These are phyloP conservation scores for Mortierella hygrophila DNA, from an alignment of 192 early-diverging fungal species.

Conservation along the genomic window DNA sequence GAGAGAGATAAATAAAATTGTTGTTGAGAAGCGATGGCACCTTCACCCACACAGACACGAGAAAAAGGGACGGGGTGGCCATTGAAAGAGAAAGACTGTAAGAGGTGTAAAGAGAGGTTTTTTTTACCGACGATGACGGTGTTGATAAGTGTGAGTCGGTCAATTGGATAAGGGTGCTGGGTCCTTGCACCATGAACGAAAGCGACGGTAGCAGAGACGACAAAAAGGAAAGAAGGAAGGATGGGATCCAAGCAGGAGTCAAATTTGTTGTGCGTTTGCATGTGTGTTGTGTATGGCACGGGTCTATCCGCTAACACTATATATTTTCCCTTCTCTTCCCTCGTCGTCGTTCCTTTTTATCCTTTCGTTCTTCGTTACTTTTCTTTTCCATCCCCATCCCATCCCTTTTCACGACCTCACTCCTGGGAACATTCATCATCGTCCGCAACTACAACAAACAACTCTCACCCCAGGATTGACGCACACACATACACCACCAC, in stretches of 20 bases:
- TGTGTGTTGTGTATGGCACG: neutral
- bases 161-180: neutral
- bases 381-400: neutral
- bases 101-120: neutral
- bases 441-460: neutral
- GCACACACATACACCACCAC: neutral
- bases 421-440: neutral
- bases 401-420: neutral
- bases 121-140: neutral
- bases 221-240: no score
- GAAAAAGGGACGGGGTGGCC: neutral
- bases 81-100: neutral
- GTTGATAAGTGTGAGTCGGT: neutral
- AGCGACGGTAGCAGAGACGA: no score
- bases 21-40: neutral
- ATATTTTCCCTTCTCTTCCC: neutral
- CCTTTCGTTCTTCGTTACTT: slow-evolving; percentile 1
- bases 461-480: neutral
- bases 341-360: neutral
- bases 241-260: no score
- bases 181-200: neutral
- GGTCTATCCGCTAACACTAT: no score
- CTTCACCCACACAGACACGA: neutral
- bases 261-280: neutral
- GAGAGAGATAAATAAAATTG: neutral